Evolutionary conservation across 305 asterid genomes (phyloP).

Genomic region (Solanum hybrid): DNA sequence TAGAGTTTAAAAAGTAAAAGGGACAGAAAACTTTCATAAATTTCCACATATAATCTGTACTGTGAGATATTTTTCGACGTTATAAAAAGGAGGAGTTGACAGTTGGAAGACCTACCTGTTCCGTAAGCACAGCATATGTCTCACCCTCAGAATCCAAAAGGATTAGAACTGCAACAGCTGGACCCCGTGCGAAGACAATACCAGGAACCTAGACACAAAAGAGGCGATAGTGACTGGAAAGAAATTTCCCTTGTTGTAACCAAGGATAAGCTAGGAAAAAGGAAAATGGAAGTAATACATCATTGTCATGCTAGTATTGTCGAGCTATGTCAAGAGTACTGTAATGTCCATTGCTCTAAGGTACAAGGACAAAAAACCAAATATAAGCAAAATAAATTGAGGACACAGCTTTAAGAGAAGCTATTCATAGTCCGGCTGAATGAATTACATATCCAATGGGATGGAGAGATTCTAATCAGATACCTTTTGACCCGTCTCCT

Average conservation of each 20-base stretch:
- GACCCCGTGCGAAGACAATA: conserved; percentile 85
- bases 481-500: conserved; percentile 67
- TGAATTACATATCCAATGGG: conserved; percentile 3
- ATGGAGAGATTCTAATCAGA: not conserved
- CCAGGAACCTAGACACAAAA: conserved; percentile 63
- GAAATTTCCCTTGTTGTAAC: not conserved
- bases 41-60: not conserved
- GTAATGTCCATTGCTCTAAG: not conserved
- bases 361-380: not conserved
- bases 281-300: not conserved
- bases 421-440: not conserved
- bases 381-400: not conserved
- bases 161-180: conserved; percentile 89
- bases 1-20: not conserved
- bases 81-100: not conserved
- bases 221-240: not conserved
- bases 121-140: conserved; percentile 82
- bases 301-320: not conserved
- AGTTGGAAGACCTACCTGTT: conserved; percentile 46
- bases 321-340: not conserved
- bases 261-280: not conserved
- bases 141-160: conserved; percentile 76
- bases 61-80: not conserved
- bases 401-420: not conserved
- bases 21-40: not conserved